A percentile compares a stretch with the other conserved stretches of the same genome.
These are phyloP conservation scores for Hibiscus tridactylites DNA, from an alignment of 345 rosid species.

Conservation along the genomic window DNA sequence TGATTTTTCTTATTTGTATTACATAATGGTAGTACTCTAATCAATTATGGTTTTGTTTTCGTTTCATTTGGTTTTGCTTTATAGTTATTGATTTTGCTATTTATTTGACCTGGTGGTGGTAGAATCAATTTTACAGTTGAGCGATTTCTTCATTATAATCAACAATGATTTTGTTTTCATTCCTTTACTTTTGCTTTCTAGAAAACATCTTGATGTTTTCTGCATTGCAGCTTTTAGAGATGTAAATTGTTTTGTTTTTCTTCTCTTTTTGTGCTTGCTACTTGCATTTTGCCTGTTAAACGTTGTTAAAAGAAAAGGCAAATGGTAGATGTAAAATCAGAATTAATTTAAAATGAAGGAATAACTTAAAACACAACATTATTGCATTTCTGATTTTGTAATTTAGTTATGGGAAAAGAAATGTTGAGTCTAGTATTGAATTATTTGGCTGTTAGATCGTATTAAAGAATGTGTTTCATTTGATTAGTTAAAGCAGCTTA, in stretches of 20 bases:
- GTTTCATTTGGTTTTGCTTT: not conserved
- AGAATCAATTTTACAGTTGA: too few species aligned
- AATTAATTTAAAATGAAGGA: not conserved
- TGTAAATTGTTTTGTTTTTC: too few species aligned
- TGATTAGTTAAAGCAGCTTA: not conserved
- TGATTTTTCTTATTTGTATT: not conserved
- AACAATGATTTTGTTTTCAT: too few species aligned
- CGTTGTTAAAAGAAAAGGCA: not conserved
- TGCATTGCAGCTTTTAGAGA: too few species aligned
- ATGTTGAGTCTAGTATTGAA: not conserved
- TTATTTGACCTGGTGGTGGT: too few species aligned
- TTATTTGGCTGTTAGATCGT: not conserved
- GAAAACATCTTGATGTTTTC: too few species aligned
- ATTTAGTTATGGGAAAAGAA: not conserved
- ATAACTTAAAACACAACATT: not conserved
- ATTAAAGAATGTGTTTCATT: not conserved
- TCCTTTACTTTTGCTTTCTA: too few species aligned
- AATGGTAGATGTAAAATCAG: not conserved
- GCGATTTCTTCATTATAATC: too few species aligned
- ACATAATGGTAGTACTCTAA: not conserved
- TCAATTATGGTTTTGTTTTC: not conserved
- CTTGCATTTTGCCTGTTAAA: too few species aligned
- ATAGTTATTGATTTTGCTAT: not conserved
- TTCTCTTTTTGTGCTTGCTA: too few species aligned
- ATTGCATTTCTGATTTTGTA: not conserved